Evolutionary conservation across 805 yeast genomes (phyloP), one percentile per base, ranked within the genome.

Genomic region (Teunomyces aglyptinius): DNA sequence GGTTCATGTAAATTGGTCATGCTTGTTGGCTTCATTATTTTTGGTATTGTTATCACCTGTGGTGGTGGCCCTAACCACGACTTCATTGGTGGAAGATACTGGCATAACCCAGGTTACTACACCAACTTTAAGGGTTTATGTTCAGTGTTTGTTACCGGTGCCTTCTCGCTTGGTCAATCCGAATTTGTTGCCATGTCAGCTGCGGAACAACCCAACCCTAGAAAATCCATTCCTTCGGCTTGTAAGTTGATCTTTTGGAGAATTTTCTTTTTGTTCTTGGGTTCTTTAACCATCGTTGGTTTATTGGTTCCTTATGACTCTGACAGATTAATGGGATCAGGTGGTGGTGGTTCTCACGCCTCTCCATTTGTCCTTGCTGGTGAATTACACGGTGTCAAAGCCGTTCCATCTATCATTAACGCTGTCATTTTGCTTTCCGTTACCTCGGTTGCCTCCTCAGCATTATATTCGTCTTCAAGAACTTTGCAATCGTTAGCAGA

Each of bases 281-380:
- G 75, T 39, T 58, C 73, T 10, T 65, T 71, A 52, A 48, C 62
- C 12, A 60, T 71, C 53, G 75, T 60, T 41, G 57, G 53, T 57
- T 53, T 63, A 54, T 48, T 60, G 50, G 65, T 61, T 24, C 65
- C 65, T 22, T 49, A 54, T 50, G 52, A 48, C 50, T 57, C 62
- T 20, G 54, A 50, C 51, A 50, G 57, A 33, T 54, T 61, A 31
- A 51, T 60, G 63, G 64, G 65, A 12, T 51, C 61, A 2, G 51
- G 56, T 4, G 67, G 66, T 29, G 55, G 64, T 34, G 58, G 60
- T 13, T 50, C 70, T 33, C 62, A 64, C 47, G 75, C 76, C 3
- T 70, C 76, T 29, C 76, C 77, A 3, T 71, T 55, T 49, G 77
- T 71, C 12, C 55, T 71, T 43, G 75, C 77, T 41, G 74, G 71